Evolutionary conservation across 352 stramenopile genomes (phyloP).

Genomic region (Pelagophyceae sp.): DNA sequence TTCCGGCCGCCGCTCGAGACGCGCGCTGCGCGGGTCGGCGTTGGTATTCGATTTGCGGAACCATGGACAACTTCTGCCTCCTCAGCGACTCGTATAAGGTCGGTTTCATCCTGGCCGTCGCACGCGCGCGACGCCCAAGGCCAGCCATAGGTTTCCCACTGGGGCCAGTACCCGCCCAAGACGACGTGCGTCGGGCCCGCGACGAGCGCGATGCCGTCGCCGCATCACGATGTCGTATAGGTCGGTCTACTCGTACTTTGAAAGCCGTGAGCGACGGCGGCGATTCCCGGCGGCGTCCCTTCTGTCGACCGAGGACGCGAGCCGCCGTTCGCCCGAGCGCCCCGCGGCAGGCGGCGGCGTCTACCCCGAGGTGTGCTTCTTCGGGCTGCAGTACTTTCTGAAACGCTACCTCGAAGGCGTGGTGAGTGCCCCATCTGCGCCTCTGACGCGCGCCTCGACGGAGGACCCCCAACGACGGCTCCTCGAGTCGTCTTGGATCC

Average conservation of each 20-base stretch:
- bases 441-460: no score
- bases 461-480: no score
- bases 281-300: neutral
- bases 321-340: neutral
- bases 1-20: no score
- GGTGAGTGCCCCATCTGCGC: neutral
- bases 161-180: conserved; percentile 12
- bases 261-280: neutral
- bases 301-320: neutral
- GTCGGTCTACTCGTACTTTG: conserved; percentile 13
- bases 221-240: neutral
- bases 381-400: conserved; percentile 7
- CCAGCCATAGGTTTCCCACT: neutral
- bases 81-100: conserved; percentile 19
- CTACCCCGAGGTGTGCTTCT: conserved; percentile 10
- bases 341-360: neutral
- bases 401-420: conserved; percentile 8
- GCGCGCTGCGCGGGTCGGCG: neutral
- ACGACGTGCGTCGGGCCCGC: neutral
- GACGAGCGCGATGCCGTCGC: neutral
- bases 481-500: neutral
- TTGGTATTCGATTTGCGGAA: neutral
- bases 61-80: conserved; percentile 17
- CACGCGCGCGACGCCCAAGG: neutral
- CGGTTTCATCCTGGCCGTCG: neutral